These are phyloP conservation scores for Phytophthora multivora DNA, from an alignment of 352 stramenopile species.

Conservation along the genomic window DNA sequence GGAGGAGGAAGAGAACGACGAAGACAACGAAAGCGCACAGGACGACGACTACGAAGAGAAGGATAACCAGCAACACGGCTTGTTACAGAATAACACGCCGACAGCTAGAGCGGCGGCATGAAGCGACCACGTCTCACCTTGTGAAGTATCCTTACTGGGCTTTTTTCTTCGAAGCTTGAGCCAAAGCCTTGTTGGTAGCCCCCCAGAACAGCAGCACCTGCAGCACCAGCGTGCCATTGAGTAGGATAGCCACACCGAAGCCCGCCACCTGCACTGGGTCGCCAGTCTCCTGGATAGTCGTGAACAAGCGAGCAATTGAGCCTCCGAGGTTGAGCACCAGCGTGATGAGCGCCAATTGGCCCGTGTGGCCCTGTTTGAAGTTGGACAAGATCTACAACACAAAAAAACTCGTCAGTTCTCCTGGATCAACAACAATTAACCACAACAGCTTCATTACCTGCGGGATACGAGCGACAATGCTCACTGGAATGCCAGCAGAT, in stretches of 20 bases:
- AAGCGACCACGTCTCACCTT: not conserved
- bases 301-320: slow-evolving; percentile 85
- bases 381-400: slow-evolving; percentile 76
- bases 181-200: slow-evolving; percentile 77
- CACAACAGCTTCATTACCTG: slow-evolving; percentile 46
- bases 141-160: slow-evolving; percentile 40
- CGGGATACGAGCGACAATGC: slow-evolving; percentile 79
- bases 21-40: slow-evolving; percentile 35
- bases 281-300: slow-evolving; percentile 86
- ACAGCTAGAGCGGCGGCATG: slow-evolving; percentile 27
- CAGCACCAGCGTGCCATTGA: slow-evolving; percentile 81
- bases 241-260: slow-evolving; percentile 72
- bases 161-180: slow-evolving; percentile 71
- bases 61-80: slow-evolving; percentile 31
- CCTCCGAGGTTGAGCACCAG: slow-evolving; percentile 84
- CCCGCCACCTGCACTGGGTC: slow-evolving; percentile 72
- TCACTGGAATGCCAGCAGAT: slow-evolving; percentile 77
- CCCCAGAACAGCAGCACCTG: slow-evolving; percentile 86
- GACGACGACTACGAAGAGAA: slow-evolving; percentile 34
- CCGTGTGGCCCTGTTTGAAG: slow-evolving; percentile 90
- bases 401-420: slow-evolving; percentile 12
- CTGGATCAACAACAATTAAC: not conserved
- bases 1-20: slow-evolving; percentile 34
- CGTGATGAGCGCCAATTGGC: slow-evolving; percentile 88
- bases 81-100: slow-evolving; percentile 27